Conservation (phyloP, 2,329 filamentous ascomycete genomes). For the Hymenotorrendiella dingleyae region DNA sequence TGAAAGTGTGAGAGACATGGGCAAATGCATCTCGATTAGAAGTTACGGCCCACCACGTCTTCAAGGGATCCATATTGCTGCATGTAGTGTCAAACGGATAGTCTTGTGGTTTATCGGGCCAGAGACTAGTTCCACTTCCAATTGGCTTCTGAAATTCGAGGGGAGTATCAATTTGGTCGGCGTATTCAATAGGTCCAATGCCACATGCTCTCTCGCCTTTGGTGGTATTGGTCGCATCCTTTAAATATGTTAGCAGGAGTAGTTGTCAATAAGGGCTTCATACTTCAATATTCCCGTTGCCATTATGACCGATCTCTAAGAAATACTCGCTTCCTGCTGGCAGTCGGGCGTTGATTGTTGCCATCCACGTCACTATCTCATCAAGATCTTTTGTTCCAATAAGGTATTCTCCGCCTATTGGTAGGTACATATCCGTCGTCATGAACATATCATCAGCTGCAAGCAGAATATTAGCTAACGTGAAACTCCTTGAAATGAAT, state of each 20-base stretch:
- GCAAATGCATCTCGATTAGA: constrained; percentile 48
- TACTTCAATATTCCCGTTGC: constrained; percentile 44
- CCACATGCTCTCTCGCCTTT: constrained; percentile 15
- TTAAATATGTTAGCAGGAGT: neutral
- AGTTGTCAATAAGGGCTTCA: neutral
- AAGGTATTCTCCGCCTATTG: constrained; percentile 43
- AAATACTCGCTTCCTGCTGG: constrained; percentile 46
- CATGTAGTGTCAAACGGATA: constrained; percentile 34
- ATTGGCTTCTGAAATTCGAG: constrained; percentile 42
- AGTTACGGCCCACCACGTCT: constrained; percentile 47
- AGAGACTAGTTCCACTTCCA: constrained; percentile 43
- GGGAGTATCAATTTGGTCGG: constrained; percentile 38
- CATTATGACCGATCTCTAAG: constrained; percentile 50
- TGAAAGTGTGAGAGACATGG: constrained; percentile 58
- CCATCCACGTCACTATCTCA: constrained; percentile 39
- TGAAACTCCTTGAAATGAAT: constrained; percentile 3
- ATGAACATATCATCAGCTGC: constrained; percentile 57
- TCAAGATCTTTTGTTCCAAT: constrained; percentile 41
- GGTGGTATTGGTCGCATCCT: constrained; percentile 21
- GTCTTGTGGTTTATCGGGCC: constrained; percentile 33
- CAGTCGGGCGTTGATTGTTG: constrained; percentile 39
- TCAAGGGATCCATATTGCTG: constrained; percentile 42
- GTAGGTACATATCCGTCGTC: constrained; percentile 43
- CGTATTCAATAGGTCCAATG: constrained; percentile 38
- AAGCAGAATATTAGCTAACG: constrained; percentile 7